These are phyloP conservation scores for Calonectria pseudoturangicola DNA, from an alignment of 2,329 filamentous ascomycete species.

Conservation along the genomic window DNA sequence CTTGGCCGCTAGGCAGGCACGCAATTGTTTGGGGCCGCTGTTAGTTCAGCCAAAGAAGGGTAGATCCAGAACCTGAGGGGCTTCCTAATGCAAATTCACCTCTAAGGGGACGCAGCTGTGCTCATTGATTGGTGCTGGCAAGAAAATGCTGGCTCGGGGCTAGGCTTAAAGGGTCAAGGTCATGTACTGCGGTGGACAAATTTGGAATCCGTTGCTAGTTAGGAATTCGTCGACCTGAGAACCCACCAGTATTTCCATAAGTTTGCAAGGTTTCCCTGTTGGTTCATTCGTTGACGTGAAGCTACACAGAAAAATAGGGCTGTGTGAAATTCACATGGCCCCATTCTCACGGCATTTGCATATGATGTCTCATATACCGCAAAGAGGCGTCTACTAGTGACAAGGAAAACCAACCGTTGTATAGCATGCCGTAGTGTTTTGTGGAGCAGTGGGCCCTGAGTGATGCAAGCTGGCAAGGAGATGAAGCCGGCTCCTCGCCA, in stretches of 20 bases:
- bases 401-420: neutral
- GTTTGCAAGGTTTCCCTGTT: neutral
- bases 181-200: neutral
- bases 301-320: neutral
- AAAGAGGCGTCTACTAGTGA: neutral
- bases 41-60: neutral
- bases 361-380: neutral
- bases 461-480: neutral
- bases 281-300: too few relatives aligned
- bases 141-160: neutral
- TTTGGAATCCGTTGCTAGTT: slow-evolving; percentile 1
- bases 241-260: neutral
- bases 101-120: neutral
- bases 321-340: neutral
- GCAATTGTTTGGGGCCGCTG: neutral
- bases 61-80: neutral
- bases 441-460: neutral
- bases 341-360: neutral
- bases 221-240: neutral
- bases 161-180: neutral
- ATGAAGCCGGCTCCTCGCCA: neutral
- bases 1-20: neutral
- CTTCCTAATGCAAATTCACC: neutral
- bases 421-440: neutral
- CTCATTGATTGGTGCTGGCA: neutral